Percentiles rank a stretch among this genome's conserved stretches.
Evolutionary conservation across 139 green algal species (phyloP).

Genomic region (Coelastrella sp.): DNA sequence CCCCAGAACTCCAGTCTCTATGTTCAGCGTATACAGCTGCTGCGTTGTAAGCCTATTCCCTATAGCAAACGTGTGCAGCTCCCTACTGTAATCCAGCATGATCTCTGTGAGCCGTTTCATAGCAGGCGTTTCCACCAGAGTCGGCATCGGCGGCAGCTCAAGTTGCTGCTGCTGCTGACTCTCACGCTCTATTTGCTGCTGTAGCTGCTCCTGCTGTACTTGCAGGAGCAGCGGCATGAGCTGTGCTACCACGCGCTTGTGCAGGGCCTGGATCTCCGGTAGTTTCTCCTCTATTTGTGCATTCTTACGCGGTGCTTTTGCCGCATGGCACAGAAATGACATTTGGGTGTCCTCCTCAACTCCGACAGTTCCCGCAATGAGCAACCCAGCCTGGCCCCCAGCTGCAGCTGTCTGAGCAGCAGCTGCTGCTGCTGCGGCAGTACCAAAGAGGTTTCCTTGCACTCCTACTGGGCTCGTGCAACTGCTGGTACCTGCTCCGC

Average conservation of each 20-base stretch:
- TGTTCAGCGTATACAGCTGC: slow-evolving; percentile 41
- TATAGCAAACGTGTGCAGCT: slow-evolving; percentile 37
- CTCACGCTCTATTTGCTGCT: background rate
- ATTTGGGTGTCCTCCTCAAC: background rate
- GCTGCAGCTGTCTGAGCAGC: background rate
- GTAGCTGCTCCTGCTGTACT: background rate
- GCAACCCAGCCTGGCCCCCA: background rate
- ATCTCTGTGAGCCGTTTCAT: background rate
- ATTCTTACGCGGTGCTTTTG: background rate
- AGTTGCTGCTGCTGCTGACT: background rate
- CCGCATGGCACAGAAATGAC: background rate
- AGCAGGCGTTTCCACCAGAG: slow-evolving; percentile 18
- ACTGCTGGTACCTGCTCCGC: background rate
- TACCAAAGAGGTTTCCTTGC: background rate
- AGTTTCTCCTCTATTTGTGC: slow-evolving; percentile 17
- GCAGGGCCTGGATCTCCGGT: slow-evolving; percentile 27
- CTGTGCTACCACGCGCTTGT: slow-evolving; percentile 36
- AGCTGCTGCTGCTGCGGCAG: slow-evolving; percentile 11
- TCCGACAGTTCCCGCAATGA: background rate
- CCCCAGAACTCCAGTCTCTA: slow-evolving; percentile 35
- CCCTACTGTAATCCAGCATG: slow-evolving; percentile 30
- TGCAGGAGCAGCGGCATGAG: slow-evolving; percentile 46
- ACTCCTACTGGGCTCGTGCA: background rate
- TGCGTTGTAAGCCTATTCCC: slow-evolving; percentile 10
- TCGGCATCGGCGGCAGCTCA: slow-evolving; percentile 1